Evolutionary conservation across 208 protist genomes (phyloP).

Genomic region (Leishmania braziliensis): DNA sequence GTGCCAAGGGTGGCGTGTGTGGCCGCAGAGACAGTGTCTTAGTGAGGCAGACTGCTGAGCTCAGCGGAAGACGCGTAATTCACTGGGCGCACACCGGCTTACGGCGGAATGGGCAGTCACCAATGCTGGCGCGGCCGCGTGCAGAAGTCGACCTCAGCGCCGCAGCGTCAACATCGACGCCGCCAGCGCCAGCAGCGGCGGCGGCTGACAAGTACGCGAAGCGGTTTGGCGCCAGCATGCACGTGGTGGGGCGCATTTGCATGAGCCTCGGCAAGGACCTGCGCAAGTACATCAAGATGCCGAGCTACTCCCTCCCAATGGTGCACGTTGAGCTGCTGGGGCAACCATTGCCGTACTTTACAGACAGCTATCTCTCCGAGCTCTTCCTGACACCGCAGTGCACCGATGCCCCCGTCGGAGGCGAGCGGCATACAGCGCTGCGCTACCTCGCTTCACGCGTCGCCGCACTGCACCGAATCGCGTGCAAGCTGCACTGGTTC

Average conservation of each 20-base stretch:
- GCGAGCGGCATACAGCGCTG: slow-evolving; percentile 37
- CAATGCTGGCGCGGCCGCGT: background rate
- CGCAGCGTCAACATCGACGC: background rate
- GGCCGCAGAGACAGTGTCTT: background rate
- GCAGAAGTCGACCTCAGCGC: background rate
- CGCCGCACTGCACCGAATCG: slow-evolving; percentile 56
- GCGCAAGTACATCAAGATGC: slow-evolving; percentile 56
- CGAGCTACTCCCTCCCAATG: slow-evolving; percentile 65
- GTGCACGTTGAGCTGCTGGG: slow-evolving; percentile 57
- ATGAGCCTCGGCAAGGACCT: slow-evolving; percentile 65
- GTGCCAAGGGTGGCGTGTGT: background rate
- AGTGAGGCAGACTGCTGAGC: background rate
- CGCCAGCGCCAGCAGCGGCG: background rate
- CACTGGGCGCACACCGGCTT: background rate
- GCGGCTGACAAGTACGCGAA: slow-evolving; percentile 36
- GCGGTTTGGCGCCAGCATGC: slow-evolving; percentile 55
- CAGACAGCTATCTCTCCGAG: slow-evolving; percentile 47
- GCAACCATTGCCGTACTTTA: slow-evolving; percentile 64
- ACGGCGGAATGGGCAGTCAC: background rate
- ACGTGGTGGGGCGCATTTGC: slow-evolving; percentile 62
- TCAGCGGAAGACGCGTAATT: background rate
- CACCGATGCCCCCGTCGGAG: background rate
- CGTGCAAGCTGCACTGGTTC: slow-evolving; percentile 64
- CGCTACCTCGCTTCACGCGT: slow-evolving; percentile 53
- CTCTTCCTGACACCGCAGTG: slow-evolving; percentile 33